Percentiles rank a stretch among this genome's conserved stretches.
phyloP scores from a whole-genome alignment of 2,329 filamentous ascomycete genomes.

The Hypoxylon sp. region DNA sequence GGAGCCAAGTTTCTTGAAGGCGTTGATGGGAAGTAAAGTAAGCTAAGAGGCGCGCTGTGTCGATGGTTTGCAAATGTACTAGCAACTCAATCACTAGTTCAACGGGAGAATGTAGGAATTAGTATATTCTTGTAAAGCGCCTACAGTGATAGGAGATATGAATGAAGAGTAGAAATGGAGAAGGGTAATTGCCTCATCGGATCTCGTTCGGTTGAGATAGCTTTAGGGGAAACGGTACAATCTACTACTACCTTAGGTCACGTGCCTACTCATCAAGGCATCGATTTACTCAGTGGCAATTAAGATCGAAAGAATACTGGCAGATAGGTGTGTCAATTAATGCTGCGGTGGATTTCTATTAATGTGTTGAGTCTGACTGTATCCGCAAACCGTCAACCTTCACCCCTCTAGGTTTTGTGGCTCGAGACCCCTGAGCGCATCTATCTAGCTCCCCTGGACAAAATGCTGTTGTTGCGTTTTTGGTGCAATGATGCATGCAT shows the following conservation, averaged over 20 bases:
- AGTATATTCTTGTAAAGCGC: neutral
- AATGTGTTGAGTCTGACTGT: constrained; percentile 1
- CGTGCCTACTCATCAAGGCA: neutral
- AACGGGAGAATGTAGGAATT: neutral
- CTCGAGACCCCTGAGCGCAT: constrained; percentile 7
- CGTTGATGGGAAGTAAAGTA: no score
- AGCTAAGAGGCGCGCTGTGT: no score
- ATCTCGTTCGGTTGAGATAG: neutral
- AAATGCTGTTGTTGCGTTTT: constrained; percentile 10
- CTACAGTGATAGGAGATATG: neutral
- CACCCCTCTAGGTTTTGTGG: constrained; percentile 2
- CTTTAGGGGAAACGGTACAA: neutral
- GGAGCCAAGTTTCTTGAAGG: no score
- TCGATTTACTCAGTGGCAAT: neutral
- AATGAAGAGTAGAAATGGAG: neutral
- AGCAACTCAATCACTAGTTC: no score
- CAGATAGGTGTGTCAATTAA: constrained; percentile 17
- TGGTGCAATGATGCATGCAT: constrained; percentile 14
- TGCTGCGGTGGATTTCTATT: constrained; percentile 10
- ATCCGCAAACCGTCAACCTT: constrained; percentile 13
- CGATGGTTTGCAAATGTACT: no score
- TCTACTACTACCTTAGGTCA: neutral
- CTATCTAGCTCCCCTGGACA: constrained; percentile 5
- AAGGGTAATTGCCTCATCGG: neutral
- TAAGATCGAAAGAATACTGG: neutral